A percentile compares a stretch with the other conserved stretches of the same genome.
Conservation (phyloP, 495 filamentous ascomycete genomes). For the Trichoderma gamsii region DNA sequence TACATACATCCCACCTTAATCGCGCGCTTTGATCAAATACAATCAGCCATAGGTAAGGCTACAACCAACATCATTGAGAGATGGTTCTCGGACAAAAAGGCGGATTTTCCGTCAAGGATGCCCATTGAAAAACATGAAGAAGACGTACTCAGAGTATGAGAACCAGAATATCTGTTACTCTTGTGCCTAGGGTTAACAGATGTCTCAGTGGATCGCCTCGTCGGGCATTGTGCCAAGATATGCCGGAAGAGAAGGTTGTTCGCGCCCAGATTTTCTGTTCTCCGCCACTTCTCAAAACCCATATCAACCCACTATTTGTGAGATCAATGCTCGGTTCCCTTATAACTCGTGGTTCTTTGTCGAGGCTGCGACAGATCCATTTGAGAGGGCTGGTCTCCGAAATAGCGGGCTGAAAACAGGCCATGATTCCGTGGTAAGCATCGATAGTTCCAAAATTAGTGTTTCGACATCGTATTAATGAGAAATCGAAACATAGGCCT, state of each 20-base stretch:
- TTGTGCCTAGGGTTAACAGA: background rate
- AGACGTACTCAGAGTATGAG: background rate
- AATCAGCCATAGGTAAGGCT: background rate
- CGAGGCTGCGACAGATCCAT: background rate
- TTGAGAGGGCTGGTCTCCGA: background rate
- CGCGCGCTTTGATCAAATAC: background rate
- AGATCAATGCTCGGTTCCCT: background rate
- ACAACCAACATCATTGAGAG: background rate
- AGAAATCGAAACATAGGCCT: background rate
- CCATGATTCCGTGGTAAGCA: background rate
- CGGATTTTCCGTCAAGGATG: background rate
- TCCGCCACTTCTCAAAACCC: background rate
- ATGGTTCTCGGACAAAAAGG: background rate
- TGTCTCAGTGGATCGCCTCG: background rate
- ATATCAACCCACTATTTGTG: background rate
- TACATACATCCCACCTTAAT: background rate
- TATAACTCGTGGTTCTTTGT: background rate
- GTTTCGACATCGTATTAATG: background rate
- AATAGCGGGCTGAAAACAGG: background rate
- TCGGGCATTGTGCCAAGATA: background rate
- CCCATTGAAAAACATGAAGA: background rate
- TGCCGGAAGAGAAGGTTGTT: background rate
- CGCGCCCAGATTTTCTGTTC: background rate
- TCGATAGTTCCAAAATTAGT: background rate
- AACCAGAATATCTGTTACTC: background rate